phyloP scores from a whole-genome alignment of 768 basidiomycete species.

The Asterophora parasitica region DNA sequence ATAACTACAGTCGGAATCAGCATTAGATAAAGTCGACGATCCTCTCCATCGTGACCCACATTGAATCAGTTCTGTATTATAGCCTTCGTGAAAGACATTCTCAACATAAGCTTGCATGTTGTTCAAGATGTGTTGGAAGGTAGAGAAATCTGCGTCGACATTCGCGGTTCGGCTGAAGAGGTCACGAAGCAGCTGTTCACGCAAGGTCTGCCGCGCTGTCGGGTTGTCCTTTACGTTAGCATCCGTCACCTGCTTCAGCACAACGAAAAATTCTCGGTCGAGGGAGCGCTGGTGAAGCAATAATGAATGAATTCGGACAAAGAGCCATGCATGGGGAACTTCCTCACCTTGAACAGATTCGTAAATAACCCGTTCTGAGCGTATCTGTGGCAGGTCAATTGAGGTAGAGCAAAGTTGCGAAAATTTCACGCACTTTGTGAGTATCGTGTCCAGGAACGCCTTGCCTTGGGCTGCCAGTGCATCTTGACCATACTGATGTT shows the following conservation, averaged over 20 bases:
- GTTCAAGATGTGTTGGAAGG: constrained; percentile 48
- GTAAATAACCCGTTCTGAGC: constrained; percentile 52
- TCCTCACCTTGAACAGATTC: constrained; percentile 51
- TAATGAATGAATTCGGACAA: background rate
- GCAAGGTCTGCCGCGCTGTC: constrained; percentile 27
- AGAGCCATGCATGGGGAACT: background rate
- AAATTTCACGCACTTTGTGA: constrained; percentile 36
- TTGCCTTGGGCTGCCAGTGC: constrained; percentile 53
- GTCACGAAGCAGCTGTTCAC: constrained; percentile 54
- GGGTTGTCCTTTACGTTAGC: constrained; percentile 28
- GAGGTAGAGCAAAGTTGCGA: background rate
- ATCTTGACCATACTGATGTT: constrained; percentile 51
- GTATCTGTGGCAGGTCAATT: constrained; percentile 36
- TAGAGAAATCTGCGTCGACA: constrained; percentile 43
- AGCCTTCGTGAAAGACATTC: constrained; percentile 49
- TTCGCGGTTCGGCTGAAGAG: constrained; percentile 35
- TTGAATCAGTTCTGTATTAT: constrained; percentile 47
- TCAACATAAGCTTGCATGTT: constrained; percentile 59
- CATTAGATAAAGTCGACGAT: background rate
- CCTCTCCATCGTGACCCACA: constrained; percentile 41
- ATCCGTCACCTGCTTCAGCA: constrained; percentile 45
- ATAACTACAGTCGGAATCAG: constrained; percentile 37
- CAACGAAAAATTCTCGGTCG: constrained; percentile 44
- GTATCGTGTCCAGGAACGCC: constrained; percentile 46
- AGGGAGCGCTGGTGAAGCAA: constrained; percentile 37